Evolutionary conservation across 2,329 filamentous ascomycete genomes (phyloP), one percentile per base, ranked within the genome.

Genomic region (Paracoccidioides brasiliensis): DNA sequence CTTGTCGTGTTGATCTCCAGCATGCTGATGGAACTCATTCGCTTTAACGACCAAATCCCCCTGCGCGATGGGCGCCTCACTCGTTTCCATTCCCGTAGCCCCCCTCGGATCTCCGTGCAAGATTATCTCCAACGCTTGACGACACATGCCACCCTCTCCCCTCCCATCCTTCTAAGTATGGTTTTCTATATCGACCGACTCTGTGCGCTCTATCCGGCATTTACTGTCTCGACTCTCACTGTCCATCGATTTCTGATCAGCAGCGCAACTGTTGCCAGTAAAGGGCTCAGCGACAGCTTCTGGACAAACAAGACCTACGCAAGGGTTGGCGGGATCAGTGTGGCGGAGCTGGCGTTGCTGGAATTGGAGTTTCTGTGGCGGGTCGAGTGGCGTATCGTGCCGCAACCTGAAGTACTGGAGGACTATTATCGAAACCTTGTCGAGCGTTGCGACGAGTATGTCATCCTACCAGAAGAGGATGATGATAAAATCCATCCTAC

Each of bases 221-320:
- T 98, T 70, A 96, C 90, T 33, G 94, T 98, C 63, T 95, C 90
- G 68, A 95, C 89, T 49, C 78, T 98, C 22, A 98, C 93, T 0
- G 91, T 98, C 3, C 93, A 98, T 73, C 90, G 93, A 7, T 98
- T 97, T 66, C 80, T 98, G 8, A 98, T 98, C 62, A 93, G 91
- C 1, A 90, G 90, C 22, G 91, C 90, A 8, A 96, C 93, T 0
- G 93, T 98, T 4, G 93, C 91, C 5, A 89, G 90, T 56, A 98
- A 98, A 71, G 93, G 93, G 0, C 79, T 98, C 10, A 96, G 90
- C 37, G 93, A 98, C 70, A 90, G 87, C 35, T 98, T 98, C 69
- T 96, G 93, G 90, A 97, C 95, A 59, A 98, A 98, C 71, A 88
- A 88, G 33, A 95, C 91, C 0, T 98, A 98, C 68, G 90, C 93